Base-by-base conservation (phyloP, 2,329 filamentous ascomycete genomes). In the Tolypocladium amazonense region DNA sequence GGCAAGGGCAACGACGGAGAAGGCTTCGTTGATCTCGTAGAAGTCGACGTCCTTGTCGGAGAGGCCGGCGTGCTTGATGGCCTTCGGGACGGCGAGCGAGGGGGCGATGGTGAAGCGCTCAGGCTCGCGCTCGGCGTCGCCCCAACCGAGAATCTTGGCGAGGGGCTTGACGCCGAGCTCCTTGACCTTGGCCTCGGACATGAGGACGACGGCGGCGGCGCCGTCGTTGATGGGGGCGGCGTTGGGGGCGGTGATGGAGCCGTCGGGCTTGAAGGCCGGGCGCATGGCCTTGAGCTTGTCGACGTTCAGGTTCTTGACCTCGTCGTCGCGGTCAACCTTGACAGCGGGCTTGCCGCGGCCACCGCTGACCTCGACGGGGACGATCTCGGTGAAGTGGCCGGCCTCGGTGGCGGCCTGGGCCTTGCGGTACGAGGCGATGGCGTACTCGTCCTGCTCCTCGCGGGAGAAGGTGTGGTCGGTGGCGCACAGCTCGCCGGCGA, bases 21-120 rank as follows among this genome's bases (percentile, higher is more conserved):
- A 99, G 50, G 94, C 94, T 81, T 99, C 94, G 81, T 99, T 99
- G 82, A 99, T 97, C 82, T 99, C 94, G 75, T 94, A 99, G 68
- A 86, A 94, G 70, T 97, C 93, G 61, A 99, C 82, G 61, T 90
- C 82, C 64, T 88, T 85, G 67, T 87, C 82, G 60, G 85, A 83
- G 63, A 99, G 78, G 63, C 90, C 89, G 62, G 94, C 94, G 77
- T 99, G 93, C 82, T 93, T 92, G 71, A 99, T 85, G 61, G 94
- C 94, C 82, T 97, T 99, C 73, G 94, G 94, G 69, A 99, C 95
- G 65, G 94, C 94, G 60, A 97, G 84, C 25, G 94, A 85, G 12
- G 94, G 94, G 11, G 94, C 89, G 56, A 92, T 94, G 66, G 94
- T 99, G 84, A 99, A 99, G 75, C 94, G 94, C 79, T 88, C 89